These are phyloP conservation scores for Iris macrosiphon DNA, from an alignment of 106 monocot genomes.

Conservation along the genomic window DNA sequence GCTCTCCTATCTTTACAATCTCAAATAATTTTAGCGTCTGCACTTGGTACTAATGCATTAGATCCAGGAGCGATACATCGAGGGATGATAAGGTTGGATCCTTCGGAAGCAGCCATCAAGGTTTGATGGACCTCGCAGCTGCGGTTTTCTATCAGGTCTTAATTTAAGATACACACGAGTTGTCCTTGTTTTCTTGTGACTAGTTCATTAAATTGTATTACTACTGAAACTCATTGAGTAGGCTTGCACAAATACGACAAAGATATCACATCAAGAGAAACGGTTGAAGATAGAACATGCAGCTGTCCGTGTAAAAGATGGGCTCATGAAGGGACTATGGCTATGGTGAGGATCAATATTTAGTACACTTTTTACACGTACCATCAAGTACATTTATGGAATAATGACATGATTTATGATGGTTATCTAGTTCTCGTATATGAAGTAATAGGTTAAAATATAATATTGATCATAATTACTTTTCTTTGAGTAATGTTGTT, in stretches of 20 bases:
- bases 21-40: neutral
- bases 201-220: no score
- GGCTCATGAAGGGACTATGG: conserved; percentile 55
- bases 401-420: no score
- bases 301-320: conserved; percentile 46
- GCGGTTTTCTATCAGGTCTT: conserved; percentile 70
- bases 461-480: no score
- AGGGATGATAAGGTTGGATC: conserved; percentile 64
- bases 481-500: no score
- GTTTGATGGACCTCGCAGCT: conserved; percentile 72
- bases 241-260: conserved; percentile 41
- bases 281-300: conserved; percentile 47
- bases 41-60: conserved; percentile 6
- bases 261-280: conserved; percentile 30
- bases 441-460: no score
- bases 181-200: neutral
- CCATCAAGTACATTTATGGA: no score
- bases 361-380: no score
- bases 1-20: conserved; percentile 5
- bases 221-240: conserved; percentile 8
- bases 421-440: no score
- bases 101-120: conserved; percentile 26
- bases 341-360: conserved; percentile 44
- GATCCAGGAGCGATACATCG: conserved; percentile 42
- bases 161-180: neutral